phyloP scores from a whole-genome alignment of 768 basidiomycete species.

The Xerocomus brunneocitrinus region DNA sequence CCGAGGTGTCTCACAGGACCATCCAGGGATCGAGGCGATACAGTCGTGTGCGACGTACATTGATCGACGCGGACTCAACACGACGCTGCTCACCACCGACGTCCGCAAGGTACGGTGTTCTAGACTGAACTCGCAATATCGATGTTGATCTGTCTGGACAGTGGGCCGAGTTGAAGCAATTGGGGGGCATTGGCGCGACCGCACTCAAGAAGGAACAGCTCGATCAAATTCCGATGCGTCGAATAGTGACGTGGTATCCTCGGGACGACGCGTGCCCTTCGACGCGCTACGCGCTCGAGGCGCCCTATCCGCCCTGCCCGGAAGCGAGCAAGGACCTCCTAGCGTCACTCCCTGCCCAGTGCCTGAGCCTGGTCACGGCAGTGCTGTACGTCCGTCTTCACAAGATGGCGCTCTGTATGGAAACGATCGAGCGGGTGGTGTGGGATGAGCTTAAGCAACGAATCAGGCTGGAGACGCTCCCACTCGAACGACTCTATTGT shows the following conservation, averaged over 20 bases:
- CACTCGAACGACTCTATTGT: slow-evolving; percentile 17
- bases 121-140: not conserved
- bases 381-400: slow-evolving; percentile 34
- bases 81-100: slow-evolving; percentile 39
- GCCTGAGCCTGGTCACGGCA: slow-evolving; percentile 30
- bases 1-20: slow-evolving; percentile 13
- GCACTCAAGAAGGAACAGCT: slow-evolving; percentile 40
- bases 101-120: slow-evolving; percentile 35
- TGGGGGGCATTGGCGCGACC: slow-evolving; percentile 41
- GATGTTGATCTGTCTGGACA: slow-evolving; percentile 15
- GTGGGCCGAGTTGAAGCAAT: slow-evolving; percentile 39
- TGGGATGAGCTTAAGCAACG: slow-evolving; percentile 33
- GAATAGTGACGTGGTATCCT: slow-evolving; percentile 29
- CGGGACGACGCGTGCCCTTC: slow-evolving; percentile 27
- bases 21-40: slow-evolving; percentile 46
- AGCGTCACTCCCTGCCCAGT: slow-evolving; percentile 34
- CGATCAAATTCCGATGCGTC: slow-evolving; percentile 29
- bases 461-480: slow-evolving; percentile 23
- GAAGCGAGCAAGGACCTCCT: slow-evolving; percentile 27
- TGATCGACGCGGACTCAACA: slow-evolving; percentile 34
- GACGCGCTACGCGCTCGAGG: slow-evolving; percentile 34
- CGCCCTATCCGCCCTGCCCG: slow-evolving; percentile 23
- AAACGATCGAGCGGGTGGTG: slow-evolving; percentile 34
- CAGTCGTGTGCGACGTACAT: slow-evolving; percentile 45
- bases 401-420: slow-evolving; percentile 36